These are phyloP conservation scores for Inga oerstediana DNA, from an alignment of 306 rosid species.

Conservation along the genomic window DNA sequence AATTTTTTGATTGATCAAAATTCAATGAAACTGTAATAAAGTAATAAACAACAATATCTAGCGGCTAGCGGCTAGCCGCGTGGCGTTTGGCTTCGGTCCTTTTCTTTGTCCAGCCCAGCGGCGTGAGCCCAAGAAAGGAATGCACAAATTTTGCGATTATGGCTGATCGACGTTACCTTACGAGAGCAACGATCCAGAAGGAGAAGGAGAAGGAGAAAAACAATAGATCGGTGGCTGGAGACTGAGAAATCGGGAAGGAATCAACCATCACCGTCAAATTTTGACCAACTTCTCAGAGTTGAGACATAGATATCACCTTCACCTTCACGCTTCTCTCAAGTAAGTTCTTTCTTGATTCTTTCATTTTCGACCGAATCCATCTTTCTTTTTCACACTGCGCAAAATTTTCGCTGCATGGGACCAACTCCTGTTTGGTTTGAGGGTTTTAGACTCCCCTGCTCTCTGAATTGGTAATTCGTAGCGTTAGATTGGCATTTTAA, in stretches of 20 bases:
- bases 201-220: neutral
- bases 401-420: neutral
- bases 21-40: too few relatives aligned
- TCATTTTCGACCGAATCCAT: neutral
- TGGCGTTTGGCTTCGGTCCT: too few relatives aligned
- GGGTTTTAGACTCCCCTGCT: neutral
- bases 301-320: neutral
- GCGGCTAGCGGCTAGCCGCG: neutral
- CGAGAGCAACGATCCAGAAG: neutral
- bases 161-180: neutral
- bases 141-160: neutral
- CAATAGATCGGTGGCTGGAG: neutral
- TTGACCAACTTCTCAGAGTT: neutral
- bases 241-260: neutral
- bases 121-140: neutral
- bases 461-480: neutral
- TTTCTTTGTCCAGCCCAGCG: too few relatives aligned
- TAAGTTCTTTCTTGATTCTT: neutral
- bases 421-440: neutral
- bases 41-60: too few relatives aligned
- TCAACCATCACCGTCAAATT: neutral
- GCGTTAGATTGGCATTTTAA: neutral
- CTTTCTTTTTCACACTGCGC: neutral
- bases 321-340: neutral
- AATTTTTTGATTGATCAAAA: too few relatives aligned